A percentile compares a stretch with the other conserved stretches of the same genome.
phyloP scores from a whole-genome alignment of 306 rosid genomes.

The Boehmeria nivea region DNA sequence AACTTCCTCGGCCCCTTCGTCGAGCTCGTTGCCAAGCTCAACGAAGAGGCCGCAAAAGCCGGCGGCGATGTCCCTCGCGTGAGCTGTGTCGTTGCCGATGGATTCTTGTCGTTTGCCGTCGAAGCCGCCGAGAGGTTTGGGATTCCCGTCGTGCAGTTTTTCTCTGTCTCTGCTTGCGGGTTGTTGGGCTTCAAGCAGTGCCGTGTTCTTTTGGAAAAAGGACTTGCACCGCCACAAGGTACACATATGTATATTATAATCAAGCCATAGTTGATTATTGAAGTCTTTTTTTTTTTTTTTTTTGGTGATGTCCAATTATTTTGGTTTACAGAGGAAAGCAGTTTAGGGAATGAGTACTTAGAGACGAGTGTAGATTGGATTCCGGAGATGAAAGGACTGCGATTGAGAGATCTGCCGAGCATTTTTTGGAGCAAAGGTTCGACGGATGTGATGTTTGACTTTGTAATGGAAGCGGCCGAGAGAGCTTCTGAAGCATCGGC shows the following conservation, averaged over 20 bases:
- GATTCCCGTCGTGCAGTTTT: constrained; percentile 1
- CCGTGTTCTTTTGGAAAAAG: constrained; percentile 7
- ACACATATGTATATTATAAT: not conserved
- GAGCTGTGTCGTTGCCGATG: constrained; percentile 11
- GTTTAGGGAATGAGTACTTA: constrained; percentile 4
- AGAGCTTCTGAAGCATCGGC: constrained; percentile 7
- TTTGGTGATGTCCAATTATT: not conserved
- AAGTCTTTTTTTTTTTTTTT: not conserved
- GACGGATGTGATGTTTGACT: not conserved
- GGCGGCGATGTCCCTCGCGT: not conserved
- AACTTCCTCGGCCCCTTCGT: not conserved
- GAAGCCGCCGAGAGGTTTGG: constrained; percentile 10
- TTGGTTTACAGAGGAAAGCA: constrained; percentile 4
- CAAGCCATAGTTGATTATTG: not conserved
- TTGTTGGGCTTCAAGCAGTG: constrained; percentile 2
- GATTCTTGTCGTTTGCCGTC: not conserved
- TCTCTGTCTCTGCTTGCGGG: constrained; percentile 2
- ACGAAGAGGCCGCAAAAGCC: not conserved
- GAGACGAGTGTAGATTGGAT: constrained; percentile 14
- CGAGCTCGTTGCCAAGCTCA: not conserved
- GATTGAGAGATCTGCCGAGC: constrained; percentile 7
- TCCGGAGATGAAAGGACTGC: constrained; percentile 2
- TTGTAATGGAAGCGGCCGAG: not conserved
- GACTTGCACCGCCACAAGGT: constrained; percentile 20
- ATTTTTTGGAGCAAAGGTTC: not conserved